phyloP scores from a whole-genome alignment of 2,329 filamentous ascomycete genomes.

The Chalaropsis ovoidea region DNA sequence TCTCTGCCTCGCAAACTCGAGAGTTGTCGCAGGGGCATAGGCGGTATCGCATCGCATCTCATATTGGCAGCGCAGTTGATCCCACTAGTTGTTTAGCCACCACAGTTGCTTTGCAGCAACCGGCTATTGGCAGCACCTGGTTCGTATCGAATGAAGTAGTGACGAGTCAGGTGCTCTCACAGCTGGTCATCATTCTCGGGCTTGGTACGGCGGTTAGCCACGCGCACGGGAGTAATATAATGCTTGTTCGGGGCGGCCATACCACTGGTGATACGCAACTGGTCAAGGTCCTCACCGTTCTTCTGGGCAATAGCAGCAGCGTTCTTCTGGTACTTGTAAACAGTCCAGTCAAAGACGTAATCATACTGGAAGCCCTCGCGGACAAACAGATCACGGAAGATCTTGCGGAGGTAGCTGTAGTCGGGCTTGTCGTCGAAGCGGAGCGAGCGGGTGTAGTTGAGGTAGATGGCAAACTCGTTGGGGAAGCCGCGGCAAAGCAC shows the following conservation, averaged over 20 bases:
- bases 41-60: not conserved
- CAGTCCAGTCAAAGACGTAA: constrained; percentile 99
- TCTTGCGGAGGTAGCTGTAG: constrained; percentile 99
- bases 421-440: constrained; percentile 99
- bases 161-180: not conserved
- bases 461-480: constrained; percentile 98
- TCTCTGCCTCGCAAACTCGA: not conserved
- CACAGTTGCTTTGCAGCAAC: not conserved
- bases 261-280: constrained; percentile 58
- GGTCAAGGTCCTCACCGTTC: constrained; percentile 63
- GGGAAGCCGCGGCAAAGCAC: constrained; percentile 98
- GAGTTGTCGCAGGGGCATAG: not conserved
- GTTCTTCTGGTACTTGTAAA: constrained; percentile 99
- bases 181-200: not conserved
- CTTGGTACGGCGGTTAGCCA: not conserved
- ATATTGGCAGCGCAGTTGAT: not conserved
- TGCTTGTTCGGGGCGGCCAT: constrained; percentile 50
- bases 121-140: not conserved
- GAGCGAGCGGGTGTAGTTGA: constrained; percentile 97
- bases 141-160: not conserved
- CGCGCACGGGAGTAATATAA: constrained; percentile 18
- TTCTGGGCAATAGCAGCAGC: constrained; percentile 86
- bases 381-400: constrained; percentile 98
- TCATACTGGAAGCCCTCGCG: constrained; percentile 99
- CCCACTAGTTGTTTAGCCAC: not conserved